Conservation (phyloP, 1,284 basidiomycete species). For the Puccinia coronata region DNA sequence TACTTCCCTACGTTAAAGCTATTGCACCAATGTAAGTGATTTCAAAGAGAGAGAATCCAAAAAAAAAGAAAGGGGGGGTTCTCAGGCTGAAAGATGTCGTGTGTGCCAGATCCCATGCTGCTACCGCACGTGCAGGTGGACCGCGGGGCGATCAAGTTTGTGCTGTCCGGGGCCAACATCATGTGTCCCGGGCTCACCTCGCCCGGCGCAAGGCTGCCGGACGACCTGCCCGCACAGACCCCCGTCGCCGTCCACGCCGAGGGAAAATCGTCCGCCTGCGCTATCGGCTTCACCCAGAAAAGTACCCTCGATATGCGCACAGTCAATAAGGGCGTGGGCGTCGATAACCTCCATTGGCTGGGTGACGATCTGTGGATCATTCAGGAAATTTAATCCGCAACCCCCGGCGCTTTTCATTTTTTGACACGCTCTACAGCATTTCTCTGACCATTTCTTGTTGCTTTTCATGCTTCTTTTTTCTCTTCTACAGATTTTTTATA, state of each 20-base stretch:
- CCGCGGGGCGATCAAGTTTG: conserved; percentile 94
- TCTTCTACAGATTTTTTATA: too few relatives aligned
- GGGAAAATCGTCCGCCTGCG: conserved; percentile 92
- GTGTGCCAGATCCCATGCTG: conserved; percentile 86
- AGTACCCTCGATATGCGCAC: conserved; percentile 83
- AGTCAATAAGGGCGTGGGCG: conserved; percentile 85
- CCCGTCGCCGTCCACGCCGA: conserved; percentile 88
- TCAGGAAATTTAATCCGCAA: conserved; percentile 63
- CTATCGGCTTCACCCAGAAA: conserved; percentile 80
- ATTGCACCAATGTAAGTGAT: conserved; percentile 79
- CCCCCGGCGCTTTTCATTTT: neutral
- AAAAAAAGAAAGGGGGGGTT: neutral
- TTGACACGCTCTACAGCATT: neutral
- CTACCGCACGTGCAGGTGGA: conserved; percentile 87
- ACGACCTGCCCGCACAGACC: conserved; percentile 69
- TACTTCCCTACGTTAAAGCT: conserved; percentile 83
- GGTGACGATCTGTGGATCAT: conserved; percentile 89
- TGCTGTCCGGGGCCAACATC: conserved; percentile 69
- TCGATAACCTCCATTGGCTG: conserved; percentile 80
- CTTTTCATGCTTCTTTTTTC: too few relatives aligned
- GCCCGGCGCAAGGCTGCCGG: conserved; percentile 77
- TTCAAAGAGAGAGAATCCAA: neutral
- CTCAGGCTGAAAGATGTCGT: too few relatives aligned
- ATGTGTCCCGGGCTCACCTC: conserved; percentile 84
- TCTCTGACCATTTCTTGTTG: too few relatives aligned